A percentile compares a stretch with the other conserved stretches of the same genome.
Evolutionary conservation across 768 basidiomycete genomes (phyloP).

Genomic region (Lactarius hengduanensis): DNA sequence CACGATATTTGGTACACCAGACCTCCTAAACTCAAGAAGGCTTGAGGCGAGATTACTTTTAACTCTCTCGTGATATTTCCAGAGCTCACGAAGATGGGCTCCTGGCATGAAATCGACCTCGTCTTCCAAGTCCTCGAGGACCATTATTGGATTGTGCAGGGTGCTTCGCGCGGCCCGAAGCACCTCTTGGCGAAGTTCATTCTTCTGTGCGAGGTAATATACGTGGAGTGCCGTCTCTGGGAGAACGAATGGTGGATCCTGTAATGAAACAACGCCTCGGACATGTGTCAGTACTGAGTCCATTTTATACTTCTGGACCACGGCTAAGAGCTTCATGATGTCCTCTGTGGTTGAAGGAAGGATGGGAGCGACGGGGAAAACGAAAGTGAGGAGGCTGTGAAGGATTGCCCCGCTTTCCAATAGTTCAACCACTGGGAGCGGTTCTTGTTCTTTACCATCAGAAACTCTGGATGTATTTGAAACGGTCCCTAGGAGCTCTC

Average conservation of each 20-base stretch:
- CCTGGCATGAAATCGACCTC: neutral
- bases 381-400: neutral
- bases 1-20: neutral
- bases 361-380: neutral
- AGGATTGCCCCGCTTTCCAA: neutral
- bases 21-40: constrained; percentile 1
- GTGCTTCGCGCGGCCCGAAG: neutral
- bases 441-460: neutral
- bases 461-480: neutral
- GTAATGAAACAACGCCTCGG: neutral
- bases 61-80: neutral
- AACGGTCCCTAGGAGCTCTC: neutral
- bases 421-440: neutral
- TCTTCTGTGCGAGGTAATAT: neutral
- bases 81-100: neutral
- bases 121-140: neutral
- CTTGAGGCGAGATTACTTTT: neutral
- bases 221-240: constrained; percentile 1
- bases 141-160: neutral
- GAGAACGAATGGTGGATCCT: neutral
- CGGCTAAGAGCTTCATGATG: neutral
- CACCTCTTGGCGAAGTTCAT: neutral
- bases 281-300: neutral
- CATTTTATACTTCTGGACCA: neutral
- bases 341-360: neutral